A percentile compares a stretch with the other conserved stretches of the same genome.
These are phyloP conservation scores for Aureoboletus auriporus DNA, from an alignment of 768 basidiomycete genomes.

Conservation along the genomic window DNA sequence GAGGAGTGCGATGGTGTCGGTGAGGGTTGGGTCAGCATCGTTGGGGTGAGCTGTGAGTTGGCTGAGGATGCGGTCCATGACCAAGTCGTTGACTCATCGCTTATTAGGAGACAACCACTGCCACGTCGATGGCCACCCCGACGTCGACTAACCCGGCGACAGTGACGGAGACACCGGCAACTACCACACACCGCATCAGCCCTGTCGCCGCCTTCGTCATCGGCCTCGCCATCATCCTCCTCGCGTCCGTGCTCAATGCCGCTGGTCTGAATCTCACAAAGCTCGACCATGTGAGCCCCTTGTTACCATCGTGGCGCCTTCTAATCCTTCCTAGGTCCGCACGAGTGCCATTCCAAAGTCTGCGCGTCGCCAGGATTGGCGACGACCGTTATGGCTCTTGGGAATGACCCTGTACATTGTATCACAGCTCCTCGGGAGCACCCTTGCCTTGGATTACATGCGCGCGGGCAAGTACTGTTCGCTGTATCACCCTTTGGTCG, in stretches of 20 bases:
- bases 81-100: background rate
- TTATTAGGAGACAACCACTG: conserved; percentile 16
- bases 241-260: conserved; percentile 84
- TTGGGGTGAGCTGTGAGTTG: conserved; percentile 17
- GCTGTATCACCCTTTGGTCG: background rate
- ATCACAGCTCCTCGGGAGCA: conserved; percentile 84
- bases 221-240: conserved; percentile 78
- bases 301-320: background rate
- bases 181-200: conserved; percentile 40
- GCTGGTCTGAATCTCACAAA: conserved; percentile 95
- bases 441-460: conserved; percentile 83
- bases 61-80: conserved; percentile 27
- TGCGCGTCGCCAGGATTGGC: conserved; percentile 69
- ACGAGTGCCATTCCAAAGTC: conserved; percentile 75
- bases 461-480: conserved; percentile 56
- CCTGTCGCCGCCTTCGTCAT: conserved; percentile 75
- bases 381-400: conserved; percentile 83
- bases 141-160: conserved; percentile 14
- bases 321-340: conserved; percentile 46
- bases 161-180: conserved; percentile 18
- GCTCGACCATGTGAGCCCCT: conserved; percentile 72
- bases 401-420: conserved; percentile 94
- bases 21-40: conserved; percentile 16
- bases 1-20: conserved; percentile 17
- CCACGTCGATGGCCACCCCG: conserved; percentile 18